Percentiles rank a stretch among this genome's conserved stretches.
Conservation (phyloP, 805 yeast genomes). For the Nematodospora valgi region DNA sequence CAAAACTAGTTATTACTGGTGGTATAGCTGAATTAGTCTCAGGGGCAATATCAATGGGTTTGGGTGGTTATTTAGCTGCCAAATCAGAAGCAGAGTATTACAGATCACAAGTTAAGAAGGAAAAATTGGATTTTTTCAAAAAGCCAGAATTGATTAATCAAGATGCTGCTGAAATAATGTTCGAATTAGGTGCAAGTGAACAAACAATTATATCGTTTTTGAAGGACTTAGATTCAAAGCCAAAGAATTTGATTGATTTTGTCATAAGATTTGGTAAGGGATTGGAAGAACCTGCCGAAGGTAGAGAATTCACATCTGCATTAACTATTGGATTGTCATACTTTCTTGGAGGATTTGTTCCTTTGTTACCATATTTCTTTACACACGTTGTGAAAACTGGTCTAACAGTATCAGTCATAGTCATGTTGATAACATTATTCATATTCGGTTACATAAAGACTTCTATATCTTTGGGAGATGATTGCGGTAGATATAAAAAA, state of each 20-base stretch:
- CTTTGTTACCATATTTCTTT: constrained; percentile 88
- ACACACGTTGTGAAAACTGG: constrained; percentile 73
- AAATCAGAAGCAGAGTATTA: constrained; percentile 80
- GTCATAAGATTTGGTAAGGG: constrained; percentile 87
- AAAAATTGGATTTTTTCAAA: constrained; percentile 63
- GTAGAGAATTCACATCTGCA: constrained; percentile 84
- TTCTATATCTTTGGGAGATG: constrained; percentile 77
- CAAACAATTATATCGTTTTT: constrained; percentile 72
- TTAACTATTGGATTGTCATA: constrained; percentile 86
- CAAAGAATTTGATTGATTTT: constrained; percentile 78
- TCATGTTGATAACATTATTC: constrained; percentile 84
- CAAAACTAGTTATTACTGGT: constrained; percentile 91
- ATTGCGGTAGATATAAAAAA: constrained; percentile 57
- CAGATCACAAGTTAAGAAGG: constrained; percentile 65
- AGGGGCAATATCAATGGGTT: constrained; percentile 97
- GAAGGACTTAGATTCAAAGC: constrained; percentile 73
- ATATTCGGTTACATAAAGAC: constrained; percentile 86
- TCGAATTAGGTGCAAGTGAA: constrained; percentile 70
- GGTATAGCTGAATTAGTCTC: constrained; percentile 96
- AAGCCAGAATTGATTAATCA: constrained; percentile 64
- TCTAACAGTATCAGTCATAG: constrained; percentile 64
- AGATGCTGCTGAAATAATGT: constrained; percentile 76
- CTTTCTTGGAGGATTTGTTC: constrained; percentile 89
- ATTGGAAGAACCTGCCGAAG: constrained; percentile 93
- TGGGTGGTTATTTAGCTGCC: constrained; percentile 96